Base-by-base conservation (phyloP, 1,139 yeast genomes). In the Yamadazyma triangularis region DNA sequence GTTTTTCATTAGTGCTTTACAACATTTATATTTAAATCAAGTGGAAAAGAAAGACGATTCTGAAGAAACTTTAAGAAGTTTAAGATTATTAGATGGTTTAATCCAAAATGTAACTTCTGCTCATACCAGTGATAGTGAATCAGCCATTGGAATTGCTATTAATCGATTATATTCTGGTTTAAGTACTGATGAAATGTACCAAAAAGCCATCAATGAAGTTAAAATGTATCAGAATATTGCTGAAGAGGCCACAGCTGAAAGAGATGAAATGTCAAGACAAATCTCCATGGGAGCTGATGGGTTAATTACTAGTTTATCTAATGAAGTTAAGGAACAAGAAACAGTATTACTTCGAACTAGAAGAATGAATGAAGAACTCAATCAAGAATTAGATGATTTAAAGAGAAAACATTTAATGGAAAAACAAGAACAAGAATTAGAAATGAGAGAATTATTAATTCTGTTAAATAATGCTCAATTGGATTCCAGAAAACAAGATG, bases 181-280 rank as follows among this genome's bases (percentile, higher is more conserved):
- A 55, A 81, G 81, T 44, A 86, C 96, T 0, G 98, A 91, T 56
- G 96, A 88, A 38, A 84, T 83, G 55, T 96, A 95, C 13, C 68
- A 84, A 33, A 71, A 81, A 35, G 95, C 96, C 0, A 64, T 83
- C 33, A 58, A 72, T 27, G 96, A 89, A 42, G 79, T 82, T 12
- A 79, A 79, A 41, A 79, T 73, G 18, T 60, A 81, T 26, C 74
- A 75, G 28, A 79, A 76, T 45, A 67, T 72, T 25, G 84, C 86
- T 0, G 94, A 84, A 45, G 88, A 83, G 46, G 85, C 94, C 6
- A 72, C 77, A 25, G 93, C 94, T 1, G 96, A 89, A 52, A 71
- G 93, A 33, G 96, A 87, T 47, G 80, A 79, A 27, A 70, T 89
- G 60, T 73, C 81, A 14, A 66, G 78, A 33, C 85, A 86, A 52